Conservation (phyloP, 1,284 basidiomycete species). For the Tilletia walkeri region DNA sequence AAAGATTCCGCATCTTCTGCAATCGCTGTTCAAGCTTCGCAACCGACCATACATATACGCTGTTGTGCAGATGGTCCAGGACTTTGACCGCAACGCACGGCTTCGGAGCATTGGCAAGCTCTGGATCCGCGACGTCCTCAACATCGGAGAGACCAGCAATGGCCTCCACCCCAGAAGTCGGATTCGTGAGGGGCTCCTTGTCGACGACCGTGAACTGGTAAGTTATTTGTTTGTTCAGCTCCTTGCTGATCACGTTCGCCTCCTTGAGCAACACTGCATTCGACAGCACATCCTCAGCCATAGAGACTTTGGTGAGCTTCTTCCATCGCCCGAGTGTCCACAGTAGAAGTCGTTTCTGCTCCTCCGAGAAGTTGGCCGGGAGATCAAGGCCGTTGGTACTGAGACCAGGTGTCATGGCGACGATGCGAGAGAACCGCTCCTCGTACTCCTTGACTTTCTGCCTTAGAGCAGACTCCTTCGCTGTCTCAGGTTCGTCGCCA, state of each 20-base stretch:
- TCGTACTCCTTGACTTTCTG: constrained; percentile 49
- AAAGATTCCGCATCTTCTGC: constrained; percentile 88
- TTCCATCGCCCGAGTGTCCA: constrained; percentile 82
- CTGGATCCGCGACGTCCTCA: constrained; percentile 64
- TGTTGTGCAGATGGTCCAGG: constrained; percentile 57
- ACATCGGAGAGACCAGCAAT: constrained; percentile 83
- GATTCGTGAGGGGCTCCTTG: constrained; percentile 74
- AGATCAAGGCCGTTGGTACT: constrained; percentile 18
- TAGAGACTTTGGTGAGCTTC: constrained; percentile 60
- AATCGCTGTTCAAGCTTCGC: constrained; percentile 78
- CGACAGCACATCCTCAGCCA: constrained; percentile 83
- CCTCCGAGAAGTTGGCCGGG: constrained; percentile 29
- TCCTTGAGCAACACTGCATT: constrained; percentile 87
- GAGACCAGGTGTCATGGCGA: constrained; percentile 21
- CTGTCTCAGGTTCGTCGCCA: constrained; percentile 20
- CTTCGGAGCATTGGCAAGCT: constrained; percentile 36
- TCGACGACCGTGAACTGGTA: constrained; percentile 90
- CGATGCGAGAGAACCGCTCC: constrained; percentile 35
- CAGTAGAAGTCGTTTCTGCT: constrained; percentile 54
- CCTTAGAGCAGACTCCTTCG: constrained; percentile 36
- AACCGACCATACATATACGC: constrained; percentile 67
- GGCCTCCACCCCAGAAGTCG: constrained; percentile 73
- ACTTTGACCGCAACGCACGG: constrained; percentile 88
- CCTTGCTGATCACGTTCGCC: constrained; percentile 66
- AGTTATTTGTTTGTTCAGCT: constrained; percentile 73